phyloP scores from a whole-genome alignment of 345 rosid genomes.

The Populus davidiana region DNA sequence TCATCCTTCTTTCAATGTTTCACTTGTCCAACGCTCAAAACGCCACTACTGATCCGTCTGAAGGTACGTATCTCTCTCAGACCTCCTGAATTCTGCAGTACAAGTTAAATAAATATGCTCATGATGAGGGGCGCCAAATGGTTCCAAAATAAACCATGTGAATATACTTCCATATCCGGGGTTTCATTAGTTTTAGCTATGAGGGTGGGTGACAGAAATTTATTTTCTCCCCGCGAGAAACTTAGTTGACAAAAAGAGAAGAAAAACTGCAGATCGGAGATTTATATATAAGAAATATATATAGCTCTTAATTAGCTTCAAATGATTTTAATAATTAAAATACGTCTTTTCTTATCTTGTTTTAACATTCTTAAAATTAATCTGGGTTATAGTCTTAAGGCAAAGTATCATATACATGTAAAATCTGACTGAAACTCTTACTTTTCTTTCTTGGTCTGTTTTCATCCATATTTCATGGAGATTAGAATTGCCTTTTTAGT shows the following conservation, averaged over 20 bases:
- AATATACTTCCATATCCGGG: background rate
- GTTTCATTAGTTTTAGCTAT: background rate
- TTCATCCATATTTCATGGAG: background rate
- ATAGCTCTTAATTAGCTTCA: no score
- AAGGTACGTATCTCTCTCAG: conserved; percentile 6
- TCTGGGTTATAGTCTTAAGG: no score
- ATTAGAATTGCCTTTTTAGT: background rate
- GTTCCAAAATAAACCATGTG: background rate
- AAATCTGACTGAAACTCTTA: background rate
- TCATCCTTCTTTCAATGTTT: background rate
- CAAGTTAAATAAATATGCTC: background rate
- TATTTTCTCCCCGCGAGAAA: no score
- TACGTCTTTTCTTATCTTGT: no score
- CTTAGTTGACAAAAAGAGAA: background rate
- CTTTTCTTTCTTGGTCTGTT: background rate
- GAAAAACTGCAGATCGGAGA: background rate
- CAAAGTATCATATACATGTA: background rate
- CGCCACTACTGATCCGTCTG: conserved; percentile 21
- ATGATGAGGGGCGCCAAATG: background rate
- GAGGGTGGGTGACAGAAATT: background rate
- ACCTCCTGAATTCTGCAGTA: background rate
- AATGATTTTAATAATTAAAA: background rate
- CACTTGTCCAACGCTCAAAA: conserved; percentile 12
- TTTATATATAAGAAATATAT: no score
- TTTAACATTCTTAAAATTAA: no score